Evolutionary conservation across 495 filamentous ascomycete species (phyloP).

Genomic region (Aspergillus kassunensis): DNA sequence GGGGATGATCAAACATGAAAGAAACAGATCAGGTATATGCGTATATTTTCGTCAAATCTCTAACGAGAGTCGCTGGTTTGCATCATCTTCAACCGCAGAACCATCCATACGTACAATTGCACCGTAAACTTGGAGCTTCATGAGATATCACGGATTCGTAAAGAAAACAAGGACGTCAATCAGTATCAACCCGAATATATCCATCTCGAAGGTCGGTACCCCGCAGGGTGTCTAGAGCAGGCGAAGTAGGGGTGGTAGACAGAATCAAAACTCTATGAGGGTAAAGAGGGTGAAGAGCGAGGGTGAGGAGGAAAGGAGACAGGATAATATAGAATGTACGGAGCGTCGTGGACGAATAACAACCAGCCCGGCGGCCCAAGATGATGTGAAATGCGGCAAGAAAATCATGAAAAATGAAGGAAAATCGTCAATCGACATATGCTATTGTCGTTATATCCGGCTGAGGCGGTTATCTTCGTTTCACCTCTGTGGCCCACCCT

Average conservation of each 20-base stretch:
- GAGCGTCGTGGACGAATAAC: conserved; percentile 21
- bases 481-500: conserved; percentile 88
- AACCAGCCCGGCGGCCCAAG: conserved; percentile 13
- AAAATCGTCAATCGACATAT: conserved; percentile 14
- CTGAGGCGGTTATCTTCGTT: conserved; percentile 66
- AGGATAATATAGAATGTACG: conserved; percentile 15
- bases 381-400: conserved; percentile 11
- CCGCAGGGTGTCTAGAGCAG: not conserved
- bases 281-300: conserved; percentile 1
- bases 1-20: conserved; percentile 8
- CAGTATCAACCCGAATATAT: conserved; percentile 2
- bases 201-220: not conserved
- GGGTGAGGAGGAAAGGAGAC: not conserved
- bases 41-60: conserved; percentile 15
- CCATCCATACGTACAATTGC: conserved; percentile 7
- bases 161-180: not conserved
- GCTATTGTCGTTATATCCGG: not conserved
- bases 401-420: conserved; percentile 14
- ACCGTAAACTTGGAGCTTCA: conserved; percentile 10
- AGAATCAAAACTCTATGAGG: conserved; percentile 15
- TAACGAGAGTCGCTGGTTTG: conserved; percentile 9
- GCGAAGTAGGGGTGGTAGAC: not conserved
- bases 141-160: conserved; percentile 2
- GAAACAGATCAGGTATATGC: not conserved
- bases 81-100: conserved; percentile 9